Evolutionary conservation across 495 filamentous ascomycete species (phyloP).

Genomic region (Xylaria longipes): DNA sequence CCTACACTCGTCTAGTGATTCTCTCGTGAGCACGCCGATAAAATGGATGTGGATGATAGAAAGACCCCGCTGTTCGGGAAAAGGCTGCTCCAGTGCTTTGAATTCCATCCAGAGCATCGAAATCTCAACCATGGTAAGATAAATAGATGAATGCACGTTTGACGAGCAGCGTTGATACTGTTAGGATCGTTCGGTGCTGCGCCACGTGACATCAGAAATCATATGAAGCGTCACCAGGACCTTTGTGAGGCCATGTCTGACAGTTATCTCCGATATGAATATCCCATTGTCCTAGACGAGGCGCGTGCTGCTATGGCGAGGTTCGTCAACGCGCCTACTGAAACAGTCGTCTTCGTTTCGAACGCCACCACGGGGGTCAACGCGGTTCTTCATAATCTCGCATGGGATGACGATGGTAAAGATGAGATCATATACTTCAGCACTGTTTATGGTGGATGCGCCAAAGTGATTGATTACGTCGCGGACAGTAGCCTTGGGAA

Average conservation of each 20-base stretch:
- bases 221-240: conserved; percentile 64
- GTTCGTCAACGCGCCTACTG: conserved; percentile 64
- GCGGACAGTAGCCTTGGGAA: conserved; percentile 58
- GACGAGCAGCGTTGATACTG: conserved; percentile 4
- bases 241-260: conserved; percentile 70
- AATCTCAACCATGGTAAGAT: conserved; percentile 83
- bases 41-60: conserved; percentile 16
- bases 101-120: conserved; percentile 68
- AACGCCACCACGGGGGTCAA: conserved; percentile 81
- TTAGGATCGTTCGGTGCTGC: conserved; percentile 80
- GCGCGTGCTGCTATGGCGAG: conserved; percentile 68
- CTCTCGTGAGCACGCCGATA: neutral
- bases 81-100: conserved; percentile 59
- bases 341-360: conserved; percentile 75
- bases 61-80: conserved; percentile 23
- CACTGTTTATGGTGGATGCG: conserved; percentile 79
- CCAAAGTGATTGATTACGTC: conserved; percentile 71
- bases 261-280: conserved; percentile 71
- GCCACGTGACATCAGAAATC: conserved; percentile 64
- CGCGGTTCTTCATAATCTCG: conserved; percentile 72
- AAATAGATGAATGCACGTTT: conserved; percentile 11
- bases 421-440: conserved; percentile 73
- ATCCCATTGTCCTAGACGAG: conserved; percentile 63
- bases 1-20: neutral
- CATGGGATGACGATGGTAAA: conserved; percentile 53